Conservation (phyloP, 2,329 filamentous ascomycete species). For the Ascochyta rabiei region DNA sequence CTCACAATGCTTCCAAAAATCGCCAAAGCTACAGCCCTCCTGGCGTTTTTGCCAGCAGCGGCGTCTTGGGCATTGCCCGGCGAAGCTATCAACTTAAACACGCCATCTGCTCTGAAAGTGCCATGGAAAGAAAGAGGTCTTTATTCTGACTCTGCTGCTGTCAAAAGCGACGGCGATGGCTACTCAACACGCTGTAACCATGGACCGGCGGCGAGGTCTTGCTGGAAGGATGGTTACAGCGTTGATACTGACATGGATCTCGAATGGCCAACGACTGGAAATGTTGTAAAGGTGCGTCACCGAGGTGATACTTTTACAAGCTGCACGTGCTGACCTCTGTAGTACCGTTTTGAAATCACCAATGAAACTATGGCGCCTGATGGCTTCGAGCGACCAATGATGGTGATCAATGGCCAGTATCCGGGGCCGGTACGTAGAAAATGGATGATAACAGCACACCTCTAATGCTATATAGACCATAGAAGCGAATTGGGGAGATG, state of each 20-base stretch:
- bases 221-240: constrained; percentile 42
- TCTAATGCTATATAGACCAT: constrained; percentile 47
- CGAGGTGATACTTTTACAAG: background rate
- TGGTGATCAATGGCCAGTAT: constrained; percentile 55
- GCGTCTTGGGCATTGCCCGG: constrained; percentile 26
- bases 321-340: constrained; percentile 10
- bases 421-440: constrained; percentile 53
- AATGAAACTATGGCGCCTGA: constrained; percentile 55
- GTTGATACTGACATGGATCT: constrained; percentile 54
- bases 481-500: constrained; percentile 51
- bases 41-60: constrained; percentile 24
- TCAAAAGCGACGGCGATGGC: constrained; percentile 13
- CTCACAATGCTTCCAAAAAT: constrained; percentile 20
- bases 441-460: background rate
- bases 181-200: constrained; percentile 26
- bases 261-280: constrained; percentile 52
- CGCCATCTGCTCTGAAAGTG: constrained; percentile 21
- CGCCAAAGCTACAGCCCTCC: constrained; percentile 15
- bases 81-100: background rate
- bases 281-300: constrained; percentile 35
- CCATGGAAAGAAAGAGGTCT: constrained; percentile 33
- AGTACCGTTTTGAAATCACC: constrained; percentile 54
- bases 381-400: constrained; percentile 50
- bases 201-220: constrained; percentile 31
- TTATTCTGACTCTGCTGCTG: constrained; percentile 10